These are phyloP conservation scores for Neurospora tetrasperma DNA, from an alignment of 495 filamentous ascomycete genomes.

Conservation along the genomic window DNA sequence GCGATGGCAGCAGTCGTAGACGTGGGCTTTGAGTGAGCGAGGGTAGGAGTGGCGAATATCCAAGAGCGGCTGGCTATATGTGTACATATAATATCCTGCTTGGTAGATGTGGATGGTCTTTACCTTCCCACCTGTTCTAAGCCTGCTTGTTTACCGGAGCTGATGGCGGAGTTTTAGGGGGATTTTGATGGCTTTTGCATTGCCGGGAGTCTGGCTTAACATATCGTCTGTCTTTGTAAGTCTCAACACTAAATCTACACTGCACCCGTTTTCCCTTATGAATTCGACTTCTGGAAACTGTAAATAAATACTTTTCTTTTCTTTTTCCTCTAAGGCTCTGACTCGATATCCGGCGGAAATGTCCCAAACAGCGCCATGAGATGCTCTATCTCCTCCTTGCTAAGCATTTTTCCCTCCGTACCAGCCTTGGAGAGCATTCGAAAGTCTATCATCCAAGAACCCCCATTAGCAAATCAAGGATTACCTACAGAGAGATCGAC, in stretches of 20 bases:
- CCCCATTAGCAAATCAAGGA: not conserved
- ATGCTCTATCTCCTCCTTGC: constrained; percentile 13
- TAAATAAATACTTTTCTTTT: too few species aligned
- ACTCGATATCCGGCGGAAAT: constrained; percentile 23
- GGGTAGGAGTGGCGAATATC: not conserved
- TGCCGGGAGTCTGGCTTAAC: not conserved
- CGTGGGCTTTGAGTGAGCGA: not conserved
- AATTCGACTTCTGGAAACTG: not conserved
- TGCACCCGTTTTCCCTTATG: not conserved
- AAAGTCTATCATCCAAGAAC: constrained; percentile 11
- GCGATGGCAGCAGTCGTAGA: constrained; percentile 4
- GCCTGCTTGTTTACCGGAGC: not conserved
- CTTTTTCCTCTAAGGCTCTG: constrained; percentile 9
- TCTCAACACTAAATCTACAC: not conserved
- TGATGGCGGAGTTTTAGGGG: not conserved
- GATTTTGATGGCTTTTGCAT: not conserved
- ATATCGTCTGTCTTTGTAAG: not conserved
- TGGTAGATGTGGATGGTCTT: not conserved
- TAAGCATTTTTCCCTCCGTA: constrained; percentile 12
- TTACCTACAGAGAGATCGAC: not conserved
- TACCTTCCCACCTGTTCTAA: not conserved
- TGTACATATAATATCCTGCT: not conserved
- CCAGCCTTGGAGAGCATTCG: constrained; percentile 23
- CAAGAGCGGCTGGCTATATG: not conserved
- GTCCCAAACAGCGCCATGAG: constrained; percentile 29